phyloP scores from a whole-genome alignment of 2,329 filamentous ascomycete genomes.

The Periconia digitata region DNA sequence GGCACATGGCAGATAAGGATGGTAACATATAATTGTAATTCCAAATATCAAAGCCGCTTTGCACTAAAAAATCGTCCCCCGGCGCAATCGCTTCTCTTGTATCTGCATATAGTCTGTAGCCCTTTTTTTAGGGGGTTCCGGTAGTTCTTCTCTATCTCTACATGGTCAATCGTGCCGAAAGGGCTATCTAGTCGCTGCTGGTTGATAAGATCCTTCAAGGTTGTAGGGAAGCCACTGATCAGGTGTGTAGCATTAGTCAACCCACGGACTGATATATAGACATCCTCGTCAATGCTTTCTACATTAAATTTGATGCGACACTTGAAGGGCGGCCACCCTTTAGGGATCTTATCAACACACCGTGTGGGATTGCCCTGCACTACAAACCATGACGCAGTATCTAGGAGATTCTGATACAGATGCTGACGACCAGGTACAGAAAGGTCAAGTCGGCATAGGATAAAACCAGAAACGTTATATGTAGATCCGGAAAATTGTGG shows the following conservation, averaged over 20 bases:
- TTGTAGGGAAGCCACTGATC: constrained; percentile 7
- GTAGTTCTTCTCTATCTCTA: constrained; percentile 3
- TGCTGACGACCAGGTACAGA: not conserved
- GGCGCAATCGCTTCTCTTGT: not conserved
- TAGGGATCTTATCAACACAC: constrained; percentile 4
- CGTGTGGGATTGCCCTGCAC: not conserved
- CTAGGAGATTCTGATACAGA: constrained; percentile 1
- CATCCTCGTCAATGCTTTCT: not conserved
- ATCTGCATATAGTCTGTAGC: not conserved
- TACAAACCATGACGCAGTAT: constrained; percentile 1
- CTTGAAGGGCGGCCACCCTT: constrained; percentile 3
- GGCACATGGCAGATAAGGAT: no score
- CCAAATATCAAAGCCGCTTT: no score
- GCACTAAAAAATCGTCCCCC: not conserved
- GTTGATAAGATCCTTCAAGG: constrained; percentile 1
- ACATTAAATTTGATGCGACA: constrained; percentile 5
- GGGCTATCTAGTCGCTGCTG: constrained; percentile 4
- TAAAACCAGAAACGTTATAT: not conserved
- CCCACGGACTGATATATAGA: constrained; percentile 5
- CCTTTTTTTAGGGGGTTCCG: not conserved
- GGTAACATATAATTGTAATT: no score
- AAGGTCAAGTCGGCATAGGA: not conserved
- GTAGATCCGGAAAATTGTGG: not conserved
- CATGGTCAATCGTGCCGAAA: constrained; percentile 9
- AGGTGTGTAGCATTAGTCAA: constrained; percentile 1